These are phyloP conservation scores for Cyclaneusma minus DNA, from an alignment of 2,329 filamentous ascomycete genomes.

Conservation along the genomic window DNA sequence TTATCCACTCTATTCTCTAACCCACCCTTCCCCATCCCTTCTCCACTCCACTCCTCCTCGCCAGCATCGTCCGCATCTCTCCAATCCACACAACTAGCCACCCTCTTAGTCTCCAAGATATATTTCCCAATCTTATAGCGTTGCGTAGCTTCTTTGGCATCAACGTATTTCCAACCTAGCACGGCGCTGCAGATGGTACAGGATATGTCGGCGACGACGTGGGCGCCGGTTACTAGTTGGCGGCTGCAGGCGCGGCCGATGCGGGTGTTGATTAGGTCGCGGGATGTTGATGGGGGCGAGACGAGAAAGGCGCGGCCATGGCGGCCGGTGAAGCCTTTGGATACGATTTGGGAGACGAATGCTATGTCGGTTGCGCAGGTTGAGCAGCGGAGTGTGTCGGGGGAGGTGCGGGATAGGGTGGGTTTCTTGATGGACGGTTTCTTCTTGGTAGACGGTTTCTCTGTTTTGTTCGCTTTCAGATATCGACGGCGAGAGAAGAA, in stretches of 20 bases:
- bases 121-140: constrained; percentile 56
- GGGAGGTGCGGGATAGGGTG: constrained; percentile 29
- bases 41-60: constrained; percentile 5
- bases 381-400: constrained; percentile 42
- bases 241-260: constrained; percentile 38
- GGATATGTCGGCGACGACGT: constrained; percentile 47
- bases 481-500: not conserved
- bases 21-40: constrained; percentile 3
- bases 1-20: constrained; percentile 20
- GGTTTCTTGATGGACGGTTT: not conserved
- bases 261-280: constrained; percentile 35
- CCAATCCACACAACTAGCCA: constrained; percentile 37
- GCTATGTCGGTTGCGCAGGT: constrained; percentile 45
- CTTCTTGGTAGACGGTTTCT: constrained; percentile 9
- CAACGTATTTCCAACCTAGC: constrained; percentile 54
- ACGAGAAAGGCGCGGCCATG: constrained; percentile 50
- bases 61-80: constrained; percentile 24
- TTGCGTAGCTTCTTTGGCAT: constrained; percentile 41
- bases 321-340: constrained; percentile 50
- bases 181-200: constrained; percentile 39
- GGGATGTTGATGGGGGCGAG: constrained; percentile 19
- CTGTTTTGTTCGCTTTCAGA: constrained; percentile 8
- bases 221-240: constrained; percentile 44
- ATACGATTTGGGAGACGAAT: constrained; percentile 43
- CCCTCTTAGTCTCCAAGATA: constrained; percentile 45